Base-by-base conservation (phyloP, 176 grass and related monocot genomes). In the Oryza coarctata region DNA sequence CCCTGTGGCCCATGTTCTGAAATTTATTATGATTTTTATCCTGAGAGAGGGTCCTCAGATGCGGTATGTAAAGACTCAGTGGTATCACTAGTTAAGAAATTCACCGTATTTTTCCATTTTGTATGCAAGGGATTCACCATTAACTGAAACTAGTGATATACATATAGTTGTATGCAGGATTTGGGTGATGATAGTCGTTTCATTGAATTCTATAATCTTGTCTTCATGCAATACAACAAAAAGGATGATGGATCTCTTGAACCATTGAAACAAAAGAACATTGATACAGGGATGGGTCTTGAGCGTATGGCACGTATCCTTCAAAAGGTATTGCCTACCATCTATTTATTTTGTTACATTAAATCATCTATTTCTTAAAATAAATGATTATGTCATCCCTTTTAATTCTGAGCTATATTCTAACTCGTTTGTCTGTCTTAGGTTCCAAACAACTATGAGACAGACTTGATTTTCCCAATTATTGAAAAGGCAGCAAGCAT, bases 161-260 rank as follows among this genome's bases (percentile, higher is more conserved):
- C 76, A 89, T 85, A 82, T 93, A 93, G 84, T 88, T 93, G 55
- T 89, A 47, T 94, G 82, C 90, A 98, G 95, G 90, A 98, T 93
- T 89, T 98, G 67, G 85, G 87, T 30, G 92, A 98, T 83, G 95
- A 95, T 73, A 91, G 87, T 74, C 84, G 95, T 85, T 98, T 98
- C 81, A 93, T 98, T 47, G 95, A 98, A 84, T 95, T 98, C 75
- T 98, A 98, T 77, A 98, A 98, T 85, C 95, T 98, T 79, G 95
- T 98, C 65, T 98, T 98, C 83, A 98, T 98, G 95, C 95, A 98
- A 98, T 98, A 95, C 76, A 98, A 98, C 76, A 98, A 93, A 91
- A 98, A 87, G 55, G 95, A 98, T 26, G 92, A 95, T 44, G 95
- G 95, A 72, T 95, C 88, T 74, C 85, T 98, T 75, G 90, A 98